Conservation (phyloP, 495 filamentous ascomycete genomes). For the Penicillium nucicola region DNA sequence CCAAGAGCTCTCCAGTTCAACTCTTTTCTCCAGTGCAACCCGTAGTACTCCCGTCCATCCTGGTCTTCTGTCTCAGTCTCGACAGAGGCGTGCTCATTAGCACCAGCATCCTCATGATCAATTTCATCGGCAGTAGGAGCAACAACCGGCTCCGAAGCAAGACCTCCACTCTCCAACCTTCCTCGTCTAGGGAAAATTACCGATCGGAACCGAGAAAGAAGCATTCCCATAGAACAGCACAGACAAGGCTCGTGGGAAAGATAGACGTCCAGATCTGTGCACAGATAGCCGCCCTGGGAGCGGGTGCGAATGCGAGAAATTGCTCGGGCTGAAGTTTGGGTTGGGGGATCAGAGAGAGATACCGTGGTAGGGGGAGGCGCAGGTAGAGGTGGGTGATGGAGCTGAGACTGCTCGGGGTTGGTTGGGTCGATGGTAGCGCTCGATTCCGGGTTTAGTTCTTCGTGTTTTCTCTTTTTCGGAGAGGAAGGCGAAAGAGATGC, state of each 20-base stretch:
- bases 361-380: slow-evolving; percentile 13
- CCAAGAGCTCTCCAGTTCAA: slow-evolving; percentile 90
- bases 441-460: slow-evolving; percentile 15
- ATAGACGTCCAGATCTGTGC: slow-evolving; percentile 86
- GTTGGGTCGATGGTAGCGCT: not conserved
- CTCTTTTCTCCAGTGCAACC: slow-evolving; percentile 88
- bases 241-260: slow-evolving; percentile 91
- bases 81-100: not conserved
- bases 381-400: slow-evolving; percentile 5
- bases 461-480: slow-evolving; percentile 20
- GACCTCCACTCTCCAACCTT: slow-evolving; percentile 35
- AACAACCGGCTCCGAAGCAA: slow-evolving; percentile 38
- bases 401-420: not conserved
- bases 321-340: not conserved
- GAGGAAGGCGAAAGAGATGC: not conserved
- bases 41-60: slow-evolving; percentile 57
- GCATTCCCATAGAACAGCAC: slow-evolving; percentile 93
- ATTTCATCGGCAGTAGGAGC: slow-evolving; percentile 10
- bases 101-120: not conserved
- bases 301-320: slow-evolving; percentile 38
- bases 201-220: slow-evolving; percentile 83
- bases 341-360: not conserved
- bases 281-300: slow-evolving; percentile 80
- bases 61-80: slow-evolving; percentile 57
- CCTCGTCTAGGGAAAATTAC: slow-evolving; percentile 69